Evolutionary conservation across 2,329 filamentous ascomycete species (phyloP), one percentile per base, ranked within the genome.

Genomic region (Hymenoscyphus repandus): DNA sequence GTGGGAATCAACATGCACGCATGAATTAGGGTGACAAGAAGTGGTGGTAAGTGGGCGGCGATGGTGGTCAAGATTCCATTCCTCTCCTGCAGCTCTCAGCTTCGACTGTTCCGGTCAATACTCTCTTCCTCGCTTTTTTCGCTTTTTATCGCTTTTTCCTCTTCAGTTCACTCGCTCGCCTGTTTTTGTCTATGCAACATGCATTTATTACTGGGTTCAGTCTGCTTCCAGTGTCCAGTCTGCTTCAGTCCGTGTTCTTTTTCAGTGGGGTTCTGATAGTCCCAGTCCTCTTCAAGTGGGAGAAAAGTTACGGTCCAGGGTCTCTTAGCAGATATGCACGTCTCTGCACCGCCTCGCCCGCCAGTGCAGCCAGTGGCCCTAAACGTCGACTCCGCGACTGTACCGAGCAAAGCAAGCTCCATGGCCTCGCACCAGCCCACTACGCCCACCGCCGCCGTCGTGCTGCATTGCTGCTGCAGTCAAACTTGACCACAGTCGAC

Each of bases 321-420:
- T 18, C n/a, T 40, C 37, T 40, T 48, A 41, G 45, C 45, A 48
- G 45, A 48, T 40, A 38, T 50, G 51, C 51, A 50, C 39, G 37
- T 47, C 38, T 38, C 13, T 53, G 51, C 51, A 53, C 47, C 47
- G 47, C 51, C 47, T 48, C 44, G n/a, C 40, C 40, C 2, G 22
- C 12, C 22, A 43, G 12, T 5, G 13, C 36, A 17, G 36, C n/a
- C 13, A 20, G 38, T 20, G 15, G 5, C 5, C 5, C 17, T 40
- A 40, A n/a, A 31, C 32, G 30, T 12, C n/a, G 18, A 39, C 47
- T 38, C 48, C 20, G 22, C 34, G 27, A 33, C 36, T n/a, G n/a
- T 27, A 40, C n/a, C 20, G n/a, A 27, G 22, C 22, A 7, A 27
- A 7, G 22, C 4, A 27, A 4, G 22, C 22, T 27, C 22, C 22